Evolutionary conservation across 2,329 filamentous ascomycete genomes (phyloP), one percentile per base, ranked within the genome.

Genomic region (Stagonosporopsis chrysanthemi): DNA sequence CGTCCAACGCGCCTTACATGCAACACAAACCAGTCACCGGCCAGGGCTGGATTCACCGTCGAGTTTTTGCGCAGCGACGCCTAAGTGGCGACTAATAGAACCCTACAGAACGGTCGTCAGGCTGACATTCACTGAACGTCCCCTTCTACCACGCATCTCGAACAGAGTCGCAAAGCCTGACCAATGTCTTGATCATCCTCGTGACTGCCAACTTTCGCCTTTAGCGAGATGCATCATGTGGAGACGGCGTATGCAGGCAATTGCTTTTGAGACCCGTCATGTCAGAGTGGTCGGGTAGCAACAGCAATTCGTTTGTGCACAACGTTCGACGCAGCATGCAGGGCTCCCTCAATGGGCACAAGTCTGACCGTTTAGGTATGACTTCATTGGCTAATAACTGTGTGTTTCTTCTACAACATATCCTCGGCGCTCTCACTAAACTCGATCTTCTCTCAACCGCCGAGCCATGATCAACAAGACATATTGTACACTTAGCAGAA

Each of bases 401-500:
- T 33, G 14, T 26, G 31, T 46, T 39, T 26, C 17, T 19, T 26
- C 26, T 35, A 15, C 15, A n/a, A 15, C 29, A 9, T 17, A 22
- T 51, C 15, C 33, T 17, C 33, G 9, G 17, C 12, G 17, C 19
- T 39, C 36, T 19, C 3, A 39, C 8, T 22, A 17, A 19, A 6
- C 15, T 15, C 23, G 23, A 15, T 40, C 28, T 4, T 14, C 7
- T 40, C 6, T 22, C n/a, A 12, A 7, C 22, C 24, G n/a, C 3
- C 17, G 19, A 31, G 15, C 42, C 6, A 23, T 8, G 28, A 31
- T 44, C 38, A 22, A 6, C 28, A 39, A 15, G 11, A 22, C 11
- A n/a, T 22, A 22, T 24, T 31, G 14, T 38, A 33, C 29, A 35
- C 56, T 77, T 80, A 91, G 52, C 86, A 88, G 81, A 95, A 95